Percentiles rank a stretch among this genome's conserved stretches.
phyloP scores from a whole-genome alignment of 2,329 filamentous ascomycete species.

The Lasiodiplodia sp. region DNA sequence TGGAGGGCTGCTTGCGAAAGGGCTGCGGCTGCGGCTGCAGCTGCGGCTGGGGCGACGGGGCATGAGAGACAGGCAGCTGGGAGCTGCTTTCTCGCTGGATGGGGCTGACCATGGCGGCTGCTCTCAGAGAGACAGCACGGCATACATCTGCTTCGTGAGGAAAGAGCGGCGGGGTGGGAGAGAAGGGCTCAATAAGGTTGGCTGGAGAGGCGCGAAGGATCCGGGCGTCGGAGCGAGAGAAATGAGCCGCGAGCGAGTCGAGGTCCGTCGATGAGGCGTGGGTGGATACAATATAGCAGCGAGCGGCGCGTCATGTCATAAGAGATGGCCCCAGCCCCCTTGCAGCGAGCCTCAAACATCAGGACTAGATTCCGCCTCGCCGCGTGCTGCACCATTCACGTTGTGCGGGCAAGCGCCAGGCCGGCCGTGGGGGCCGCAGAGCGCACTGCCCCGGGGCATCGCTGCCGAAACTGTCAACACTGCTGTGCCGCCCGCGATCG shows the following conservation, averaged over 20 bases:
- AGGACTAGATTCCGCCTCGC: background rate
- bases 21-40: background rate
- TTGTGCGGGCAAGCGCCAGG: constrained; percentile 1
- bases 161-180: background rate
- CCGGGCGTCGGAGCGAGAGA: background rate
- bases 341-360: constrained; percentile 16
- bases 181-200: background rate
- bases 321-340: background rate
- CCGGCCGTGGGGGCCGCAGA: constrained; percentile 1
- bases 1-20: background rate
- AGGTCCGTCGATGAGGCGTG: background rate
- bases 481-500: constrained; percentile 1
- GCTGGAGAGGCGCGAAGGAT: constrained; percentile 12
- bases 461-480: background rate
- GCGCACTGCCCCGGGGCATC: constrained; percentile 2
- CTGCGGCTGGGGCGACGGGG: background rate
- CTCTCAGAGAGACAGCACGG: background rate
- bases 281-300: constrained; percentile 12
- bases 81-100: constrained; percentile 12
- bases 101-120: constrained; percentile 21
- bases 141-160: constrained; percentile 1
- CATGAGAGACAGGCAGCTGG: constrained; percentile 3
- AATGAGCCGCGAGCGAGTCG: background rate
- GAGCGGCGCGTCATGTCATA: background rate
- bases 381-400: background rate